These are phyloP conservation scores for Sphaerulina populicola DNA, from an alignment of 2,329 filamentous ascomycete genomes.

Conservation along the genomic window DNA sequence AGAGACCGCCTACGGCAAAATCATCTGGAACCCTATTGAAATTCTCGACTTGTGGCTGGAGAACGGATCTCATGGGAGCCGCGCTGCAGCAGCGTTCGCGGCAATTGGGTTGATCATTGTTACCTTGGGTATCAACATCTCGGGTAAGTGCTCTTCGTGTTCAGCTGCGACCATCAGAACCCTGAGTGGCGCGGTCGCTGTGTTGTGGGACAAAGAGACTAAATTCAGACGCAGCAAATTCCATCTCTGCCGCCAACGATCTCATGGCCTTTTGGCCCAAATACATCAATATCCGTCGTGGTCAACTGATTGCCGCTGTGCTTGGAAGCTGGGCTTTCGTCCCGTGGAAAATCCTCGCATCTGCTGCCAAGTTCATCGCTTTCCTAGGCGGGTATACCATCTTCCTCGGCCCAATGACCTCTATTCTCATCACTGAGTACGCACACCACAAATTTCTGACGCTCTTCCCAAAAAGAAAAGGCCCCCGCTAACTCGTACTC, in stretches of 20 bases:
- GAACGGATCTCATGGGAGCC: slow-evolving; percentile 20
- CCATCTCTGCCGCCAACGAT: slow-evolving; percentile 48
- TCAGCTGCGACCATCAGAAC: too few species aligned
- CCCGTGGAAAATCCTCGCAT: slow-evolving; percentile 34
- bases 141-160: slow-evolving; percentile 7
- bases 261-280: slow-evolving; percentile 45
- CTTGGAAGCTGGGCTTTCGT: slow-evolving; percentile 35
- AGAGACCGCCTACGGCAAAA: slow-evolving; percentile 44
- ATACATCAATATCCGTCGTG: slow-evolving; percentile 42
- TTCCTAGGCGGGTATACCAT: slow-evolving; percentile 57
- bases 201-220: too few species aligned
- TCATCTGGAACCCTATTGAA: slow-evolving; percentile 31
- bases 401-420: slow-evolving; percentile 56
- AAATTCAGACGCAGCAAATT: slow-evolving; percentile 35
- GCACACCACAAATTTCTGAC: background rate
- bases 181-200: too few species aligned
- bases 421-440: slow-evolving; percentile 50
- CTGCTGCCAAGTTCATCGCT: slow-evolving; percentile 32
- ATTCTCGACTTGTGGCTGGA: slow-evolving; percentile 32
- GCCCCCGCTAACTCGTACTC: background rate
- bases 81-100: slow-evolving; percentile 26
- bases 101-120: slow-evolving; percentile 43
- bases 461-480: too few species aligned
- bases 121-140: slow-evolving; percentile 46
- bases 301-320: slow-evolving; percentile 32